Evolutionary conservation across 2,329 filamentous ascomycete genomes (phyloP), one percentile per base, ranked within the genome.

Genomic region (Colletotrichum spinosum): DNA sequence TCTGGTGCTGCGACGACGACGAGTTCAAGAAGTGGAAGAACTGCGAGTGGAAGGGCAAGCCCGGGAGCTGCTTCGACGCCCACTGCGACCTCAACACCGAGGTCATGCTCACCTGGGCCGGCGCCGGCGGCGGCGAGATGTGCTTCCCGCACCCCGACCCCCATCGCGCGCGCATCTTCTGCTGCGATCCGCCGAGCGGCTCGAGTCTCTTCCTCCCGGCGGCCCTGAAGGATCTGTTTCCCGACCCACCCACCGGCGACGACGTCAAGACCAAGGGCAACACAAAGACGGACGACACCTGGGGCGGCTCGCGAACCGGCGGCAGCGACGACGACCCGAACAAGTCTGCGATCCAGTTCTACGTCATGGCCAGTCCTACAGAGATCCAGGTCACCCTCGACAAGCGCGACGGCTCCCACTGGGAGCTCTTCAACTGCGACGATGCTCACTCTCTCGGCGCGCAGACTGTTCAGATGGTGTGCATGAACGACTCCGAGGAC

Each of bases 351-450:
- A 80, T 80, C 67, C 62, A 70, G 25, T 80, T 76, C 42, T 52
- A 72, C 10, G 70, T 80, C 17, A 61, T 80, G 7, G 70, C 71
- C 3, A 68, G 62, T 3, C 77, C 79, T 6, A 72, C 77, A 37
- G 72, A 74, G 48, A 48, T 78, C 5, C 73, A 78, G 38, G 49
- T 71, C 12, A 74, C 74, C 1, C 67, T 83, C 0, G 74, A 79
- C 67, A 78, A 77, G 69, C 74, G 80, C 17, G 79, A 83, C 61
- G 80, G 80, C 11, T 82, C 79, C 4, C 76, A 80, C 71, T 82
- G 77, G 80, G 80, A 80, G 12, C 38, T 83, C 7, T 78, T 78
- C 52, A 68, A 73, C 69, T 82, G 80, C 71, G 34, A 68, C 35
- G 71, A 78, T 25, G 25, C 33, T 55, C 60, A 17, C 17, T 17